Evolutionary conservation across 768 basidiomycete genomes (phyloP), one percentile per base, ranked within the genome.

Genomic region (Boletus eberwhitei): DNA sequence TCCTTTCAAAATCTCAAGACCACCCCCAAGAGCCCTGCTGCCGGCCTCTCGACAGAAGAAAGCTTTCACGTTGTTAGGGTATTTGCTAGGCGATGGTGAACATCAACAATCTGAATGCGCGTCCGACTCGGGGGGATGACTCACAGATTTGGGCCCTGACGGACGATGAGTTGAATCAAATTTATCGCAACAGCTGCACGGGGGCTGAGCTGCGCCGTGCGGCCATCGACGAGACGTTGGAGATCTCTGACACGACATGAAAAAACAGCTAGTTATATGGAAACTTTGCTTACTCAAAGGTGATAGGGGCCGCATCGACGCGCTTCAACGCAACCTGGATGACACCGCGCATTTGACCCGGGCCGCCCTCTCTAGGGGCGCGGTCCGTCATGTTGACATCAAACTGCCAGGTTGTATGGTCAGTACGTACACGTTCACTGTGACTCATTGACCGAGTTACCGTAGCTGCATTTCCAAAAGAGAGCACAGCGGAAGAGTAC

Each of bases 111-210:
- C 41, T 11, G 1, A 41, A 48, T 38, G 19, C 12, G 48, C 14
- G 19, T 21, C 32, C 8, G n/a, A 24, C 24, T 37, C 16, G n/a
- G 41, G 31, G 31, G 42, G 43, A 51, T 14, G 24, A 69, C 75
- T 29, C 50, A 78, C 81, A 75, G 57, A 35, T 82, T 81, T 0
- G 75, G 71, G 0, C 66, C 73, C 49, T 82, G 80, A 0, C 79
- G 74, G 2, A 83, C 55, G 12, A 83, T 71, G 2, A 83, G 64
- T 42, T 83, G 80, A 0, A 83, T 51, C 1, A 83, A 59, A 36
- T 79, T 83, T 0, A 74, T 71, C 0, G 80, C 79, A 3, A 71
- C 69, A 2, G 65, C 37, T 4, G 73, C 70, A 24, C 70, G 59
- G 31, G 48, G 59, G 19, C n/a, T 71, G 26, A 70, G 40, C 7